These are phyloP conservation scores for Pestalotiopsis sp. DNA, from an alignment of 2,329 filamentous ascomycete species.

Conservation along the genomic window DNA sequence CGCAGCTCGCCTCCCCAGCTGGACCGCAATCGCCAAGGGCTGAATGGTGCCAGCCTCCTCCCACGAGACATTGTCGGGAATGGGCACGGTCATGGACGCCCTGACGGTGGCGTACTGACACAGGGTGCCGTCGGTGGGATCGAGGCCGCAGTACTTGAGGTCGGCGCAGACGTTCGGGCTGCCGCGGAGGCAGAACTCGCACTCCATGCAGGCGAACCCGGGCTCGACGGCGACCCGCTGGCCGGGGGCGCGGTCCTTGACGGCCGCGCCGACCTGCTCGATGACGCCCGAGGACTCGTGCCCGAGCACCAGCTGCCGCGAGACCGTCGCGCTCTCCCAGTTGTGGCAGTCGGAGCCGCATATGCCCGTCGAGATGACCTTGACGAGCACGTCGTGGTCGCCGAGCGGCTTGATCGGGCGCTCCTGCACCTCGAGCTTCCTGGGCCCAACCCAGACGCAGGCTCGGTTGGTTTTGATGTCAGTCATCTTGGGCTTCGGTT, in stretches of 20 bases:
- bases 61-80: constrained; percentile 9
- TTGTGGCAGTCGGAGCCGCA: constrained; percentile 11
- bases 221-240: constrained; percentile 8
- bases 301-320: constrained; percentile 2
- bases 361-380: constrained; percentile 7
- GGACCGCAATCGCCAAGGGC: constrained; percentile 6
- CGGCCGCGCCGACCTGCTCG: constrained; percentile 1
- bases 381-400: constrained; percentile 8
- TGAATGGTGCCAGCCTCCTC: constrained; percentile 9
- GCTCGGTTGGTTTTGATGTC: constrained; percentile 2
- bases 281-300: constrained; percentile 10
- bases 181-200: constrained; percentile 8
- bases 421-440: constrained; percentile 7
- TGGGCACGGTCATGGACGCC: constrained; percentile 8
- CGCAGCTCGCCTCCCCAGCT: neutral
- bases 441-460: constrained; percentile 7
- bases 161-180: constrained; percentile 3
- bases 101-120: constrained; percentile 1
- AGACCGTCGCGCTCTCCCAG: constrained; percentile 8
- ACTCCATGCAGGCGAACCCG: constrained; percentile 7
- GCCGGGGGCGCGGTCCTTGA: constrained; percentile 1
- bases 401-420: constrained; percentile 1
- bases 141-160: constrained; percentile 9
- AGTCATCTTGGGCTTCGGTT: neutral
- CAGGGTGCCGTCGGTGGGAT: constrained; percentile 7